Conservation (phyloP, 352 stramenopile species). For the Globisporangium mamillatum region DNA sequence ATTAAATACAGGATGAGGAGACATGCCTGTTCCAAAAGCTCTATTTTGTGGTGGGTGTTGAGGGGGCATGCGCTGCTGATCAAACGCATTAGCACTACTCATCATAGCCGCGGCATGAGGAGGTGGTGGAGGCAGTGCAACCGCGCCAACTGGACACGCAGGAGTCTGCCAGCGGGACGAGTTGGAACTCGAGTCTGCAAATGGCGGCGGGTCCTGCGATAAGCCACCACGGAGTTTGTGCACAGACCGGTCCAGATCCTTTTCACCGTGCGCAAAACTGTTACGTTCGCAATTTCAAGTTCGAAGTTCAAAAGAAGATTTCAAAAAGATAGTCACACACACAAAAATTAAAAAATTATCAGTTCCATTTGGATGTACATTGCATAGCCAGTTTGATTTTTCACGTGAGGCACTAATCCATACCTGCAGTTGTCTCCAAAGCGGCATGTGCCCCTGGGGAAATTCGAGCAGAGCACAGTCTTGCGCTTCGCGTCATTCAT, state of each 20-base stretch:
- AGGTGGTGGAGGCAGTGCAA: neutral
- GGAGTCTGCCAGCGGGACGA: slow-evolving; percentile 9
- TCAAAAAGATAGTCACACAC: neutral
- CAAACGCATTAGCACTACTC: slow-evolving; percentile 27
- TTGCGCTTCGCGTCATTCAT: slow-evolving; percentile 55
- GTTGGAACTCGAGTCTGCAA: slow-evolving; percentile 7
- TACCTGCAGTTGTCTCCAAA: slow-evolving; percentile 87
- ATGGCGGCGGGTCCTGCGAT: neutral
- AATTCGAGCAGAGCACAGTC: slow-evolving; percentile 79
- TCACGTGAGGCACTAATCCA: slow-evolving; percentile 11
- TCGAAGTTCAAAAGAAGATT: neutral
- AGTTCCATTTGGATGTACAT: neutral
- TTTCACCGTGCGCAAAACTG: slow-evolving; percentile 81
- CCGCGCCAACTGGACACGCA: neutral
- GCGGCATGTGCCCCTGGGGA: slow-evolving; percentile 63
- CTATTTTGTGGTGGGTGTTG: slow-evolving; percentile 34
- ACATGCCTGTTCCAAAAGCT: slow-evolving; percentile 43
- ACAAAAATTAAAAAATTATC: slow-evolving; percentile 1
- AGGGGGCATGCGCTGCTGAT: slow-evolving; percentile 6
- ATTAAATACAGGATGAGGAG: slow-evolving; percentile 56
- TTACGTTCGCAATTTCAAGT: slow-evolving; percentile 12
- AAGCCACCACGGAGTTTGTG: slow-evolving; percentile 12
- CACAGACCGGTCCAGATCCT: slow-evolving; percentile 45
- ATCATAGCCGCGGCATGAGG: slow-evolving; percentile 7
- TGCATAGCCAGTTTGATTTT: neutral